Evolutionary conservation across 495 filamentous ascomycete genomes (phyloP), one percentile per base, ranked within the genome.

Genomic region (Margaritispora aquatica): DNA sequence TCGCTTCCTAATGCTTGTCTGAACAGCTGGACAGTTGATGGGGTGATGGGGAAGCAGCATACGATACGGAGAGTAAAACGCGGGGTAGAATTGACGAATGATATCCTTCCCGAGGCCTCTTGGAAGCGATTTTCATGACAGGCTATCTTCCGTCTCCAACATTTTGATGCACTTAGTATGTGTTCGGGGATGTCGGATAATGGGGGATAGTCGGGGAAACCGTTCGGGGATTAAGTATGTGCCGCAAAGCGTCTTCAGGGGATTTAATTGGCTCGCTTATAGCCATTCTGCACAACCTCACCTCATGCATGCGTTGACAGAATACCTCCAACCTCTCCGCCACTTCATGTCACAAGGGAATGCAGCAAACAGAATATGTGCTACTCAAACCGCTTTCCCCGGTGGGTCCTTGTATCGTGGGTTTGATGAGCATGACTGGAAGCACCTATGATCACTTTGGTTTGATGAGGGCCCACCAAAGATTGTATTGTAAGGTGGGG

Each of bases 21-120:
- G n/a, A n/a, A n/a, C n/a, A n/a, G n/a, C 47, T 7, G 17, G 47
- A 9, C 38, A 24, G 24, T 26, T 8, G 13, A 61, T 61, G 44
- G 52, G 52, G 52, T 55, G 53, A 51, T 51, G 49, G 44, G 20
- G 31, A 55, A 27, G 51, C 15, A 38, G 19, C 20, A 34, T 36
- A 19, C 26, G 10, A 46, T 44, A 31, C 34, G 31, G 49, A 52
- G 56, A 36, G 17, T 20, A 38, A 21, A 59, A 59, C 57, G 57
- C 57, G 57, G 57, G 57, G 57, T 54, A 59, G 17, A 54, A 2
- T 46, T 22, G 13, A 22, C 17, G 49, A 57, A 23, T 15, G 38
- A 41, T 2, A 57, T n/a, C 22, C n/a, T 24, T 10, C n/a, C n/a
- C n/a, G n/a, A n/a, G n/a, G n/a, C n/a, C n/a, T n/a, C n/a, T n/a